These are phyloP conservation scores for Takakia lepidozioides DNA, from an alignment of 225 moss, liverwort and hornwort species.

Conservation along the genomic window DNA sequence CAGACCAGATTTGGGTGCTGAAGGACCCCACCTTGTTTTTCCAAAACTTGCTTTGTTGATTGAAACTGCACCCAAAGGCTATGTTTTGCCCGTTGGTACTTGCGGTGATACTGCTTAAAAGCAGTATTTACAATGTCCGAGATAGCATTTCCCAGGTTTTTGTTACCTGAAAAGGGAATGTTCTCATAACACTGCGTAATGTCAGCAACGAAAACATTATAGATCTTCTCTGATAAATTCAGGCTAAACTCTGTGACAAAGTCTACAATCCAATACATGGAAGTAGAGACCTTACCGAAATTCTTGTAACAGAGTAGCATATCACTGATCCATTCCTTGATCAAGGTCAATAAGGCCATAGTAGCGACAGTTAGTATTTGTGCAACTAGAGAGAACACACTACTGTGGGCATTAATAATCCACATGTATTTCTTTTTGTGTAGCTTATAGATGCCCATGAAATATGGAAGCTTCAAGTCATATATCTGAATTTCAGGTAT, in stretches of 20 bases:
- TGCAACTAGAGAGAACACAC: background rate
- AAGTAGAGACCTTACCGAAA: background rate
- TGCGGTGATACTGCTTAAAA: background rate
- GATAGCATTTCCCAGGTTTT: conserved; percentile 4
- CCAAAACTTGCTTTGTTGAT: background rate
- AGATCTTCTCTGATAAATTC: background rate
- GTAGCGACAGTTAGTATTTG: background rate
- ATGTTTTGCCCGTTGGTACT: background rate
- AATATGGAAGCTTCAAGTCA: background rate
- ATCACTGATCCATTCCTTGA: background rate
- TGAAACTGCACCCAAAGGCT: background rate
- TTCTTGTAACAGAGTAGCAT: too few species aligned
- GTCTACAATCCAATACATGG: background rate
- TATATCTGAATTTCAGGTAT: background rate
- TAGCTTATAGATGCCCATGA: conserved; percentile 1
- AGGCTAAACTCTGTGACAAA: background rate
- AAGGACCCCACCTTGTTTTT: background rate
- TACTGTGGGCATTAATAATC: background rate
- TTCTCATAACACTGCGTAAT: conserved; percentile 2
- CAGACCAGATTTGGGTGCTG: background rate
- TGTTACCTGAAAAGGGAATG: background rate
- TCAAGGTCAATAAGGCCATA: background rate
- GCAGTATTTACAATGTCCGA: background rate
- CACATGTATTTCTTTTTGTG: background rate
- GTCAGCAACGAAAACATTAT: conserved; percentile 3